Base-by-base conservation (phyloP, 495 filamentous ascomycete genomes). In the Tetracladium setigerum region DNA sequence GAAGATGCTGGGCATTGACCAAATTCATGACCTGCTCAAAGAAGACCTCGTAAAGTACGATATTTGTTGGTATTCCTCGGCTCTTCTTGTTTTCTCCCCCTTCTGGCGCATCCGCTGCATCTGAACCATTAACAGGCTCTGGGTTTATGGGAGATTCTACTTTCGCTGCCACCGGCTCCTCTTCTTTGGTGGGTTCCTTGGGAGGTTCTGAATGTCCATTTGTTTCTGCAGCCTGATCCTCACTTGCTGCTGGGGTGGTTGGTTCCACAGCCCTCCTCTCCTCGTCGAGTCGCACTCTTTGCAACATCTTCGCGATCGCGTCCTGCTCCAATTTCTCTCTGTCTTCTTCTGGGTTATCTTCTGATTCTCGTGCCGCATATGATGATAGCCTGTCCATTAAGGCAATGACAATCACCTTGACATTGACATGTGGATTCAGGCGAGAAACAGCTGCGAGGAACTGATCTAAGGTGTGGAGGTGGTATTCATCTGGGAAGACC, bases 401-500 rank as follows among this genome's bases (percentile, higher is more conserved):
- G 33, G 89, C 94, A 62, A 96, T 96, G 17, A 98, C 91, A 30
- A 98, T 98, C 37, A 87, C 90, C 69, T 97, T 98, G 61, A 97
- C 76, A 56, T 98, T 95, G 50, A 98, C 92, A 64, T 95, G 84
- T 2, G 89, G 92, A 55, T 97, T 95, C 37, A 98, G 74, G 49
- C 89, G 72, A 17, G 91, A 86, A 27, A 94, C 94, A 3, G 90
- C 91, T 19, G 83, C 89, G 24, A 98, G 77, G 55, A 98, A 82
- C 58, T 95, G 84, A 59, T 98, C 94, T 12, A 98, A 76, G 0
- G 92, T 97, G 60, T 97, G 89, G 11, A 98, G 78, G 62, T 98
- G 92, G 61, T 88, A 98, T 63, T 98, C 92, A 68, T 98, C 92
- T 2, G 92, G 94, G 68, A 98, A 98, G 37, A 98, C 92, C 66